A percentile compares a stretch with the other conserved stretches of the same genome.
phyloP scores from a whole-genome alignment of 2,329 filamentous ascomycete genomes.

The Fusarium incarnatum region DNA sequence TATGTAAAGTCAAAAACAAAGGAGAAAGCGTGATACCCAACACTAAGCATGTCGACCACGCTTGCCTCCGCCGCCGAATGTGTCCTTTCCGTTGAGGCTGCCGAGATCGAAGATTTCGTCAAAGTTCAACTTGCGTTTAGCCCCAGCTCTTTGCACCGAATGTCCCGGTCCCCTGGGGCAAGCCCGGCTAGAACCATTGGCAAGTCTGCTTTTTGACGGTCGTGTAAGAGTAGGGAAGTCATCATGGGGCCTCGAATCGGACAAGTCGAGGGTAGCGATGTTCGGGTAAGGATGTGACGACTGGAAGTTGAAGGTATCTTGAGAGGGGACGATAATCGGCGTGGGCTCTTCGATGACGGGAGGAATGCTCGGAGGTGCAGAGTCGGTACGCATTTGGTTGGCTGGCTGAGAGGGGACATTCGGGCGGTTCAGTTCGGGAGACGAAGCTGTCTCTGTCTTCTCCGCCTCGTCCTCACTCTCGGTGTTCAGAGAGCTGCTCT shows the following conservation, averaged over 20 bases:
- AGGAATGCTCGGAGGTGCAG: constrained; percentile 44
- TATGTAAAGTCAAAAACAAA: constrained; percentile 31
- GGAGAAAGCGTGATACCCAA: constrained; percentile 7
- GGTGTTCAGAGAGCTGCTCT: constrained; percentile 63
- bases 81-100: constrained; percentile 72
- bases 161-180: constrained; percentile 51
- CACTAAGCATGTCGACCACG: constrained; percentile 60
- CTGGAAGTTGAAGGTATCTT: constrained; percentile 77
- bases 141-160: constrained; percentile 73
- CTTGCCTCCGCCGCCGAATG: constrained; percentile 63
- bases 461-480: constrained; percentile 78
- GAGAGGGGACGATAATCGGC: constrained; percentile 64
- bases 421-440: constrained; percentile 67
- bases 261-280: constrained; percentile 70
- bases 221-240: constrained; percentile 45
- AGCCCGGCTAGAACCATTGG: constrained; percentile 40
- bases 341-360: constrained; percentile 48
- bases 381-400: constrained; percentile 44
- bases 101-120: constrained; percentile 78
- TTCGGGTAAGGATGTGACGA: constrained; percentile 71
- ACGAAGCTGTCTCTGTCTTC: constrained; percentile 69
- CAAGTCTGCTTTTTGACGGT: constrained; percentile 48
- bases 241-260: constrained; percentile 62
- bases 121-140: constrained; percentile 79
- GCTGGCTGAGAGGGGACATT: constrained; percentile 55